Evolutionary conservation across 441 rosid genomes (phyloP).

Genomic region (Brassica hybrid): DNA sequence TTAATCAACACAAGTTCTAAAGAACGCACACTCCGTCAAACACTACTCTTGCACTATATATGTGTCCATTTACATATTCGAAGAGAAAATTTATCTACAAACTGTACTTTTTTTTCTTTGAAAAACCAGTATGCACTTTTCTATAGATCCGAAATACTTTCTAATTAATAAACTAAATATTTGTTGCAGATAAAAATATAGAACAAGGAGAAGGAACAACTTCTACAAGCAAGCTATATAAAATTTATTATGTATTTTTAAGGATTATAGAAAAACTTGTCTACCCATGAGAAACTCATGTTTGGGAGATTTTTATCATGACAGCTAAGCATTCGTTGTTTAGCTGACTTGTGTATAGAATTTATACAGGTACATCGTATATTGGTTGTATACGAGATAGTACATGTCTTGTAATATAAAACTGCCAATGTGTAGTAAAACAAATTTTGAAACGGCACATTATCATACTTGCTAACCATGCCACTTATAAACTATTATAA

Average conservation of each 20-base stretch:
- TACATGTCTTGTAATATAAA: neutral
- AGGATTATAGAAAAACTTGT: neutral
- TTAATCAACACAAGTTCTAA: too few species aligned
- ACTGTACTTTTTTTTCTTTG: neutral
- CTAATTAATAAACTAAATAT: too few species aligned
- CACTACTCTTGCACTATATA: too few species aligned
- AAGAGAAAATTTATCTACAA: neutral
- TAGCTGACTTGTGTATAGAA: neutral
- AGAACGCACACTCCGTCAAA: too few species aligned
- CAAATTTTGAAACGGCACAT: neutral
- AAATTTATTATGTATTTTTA: neutral
- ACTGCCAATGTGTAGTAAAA: neutral
- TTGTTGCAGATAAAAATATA: neutral
- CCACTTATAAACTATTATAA: neutral
- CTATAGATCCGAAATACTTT: neutral
- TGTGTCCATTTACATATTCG: too few species aligned
- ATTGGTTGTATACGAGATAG: neutral
- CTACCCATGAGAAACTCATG: constrained; percentile 1
- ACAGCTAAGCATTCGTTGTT: neutral
- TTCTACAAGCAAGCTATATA: neutral
- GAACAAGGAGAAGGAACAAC: neutral
- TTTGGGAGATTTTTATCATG: neutral
- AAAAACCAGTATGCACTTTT: too few species aligned
- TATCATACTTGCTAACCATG: neutral
- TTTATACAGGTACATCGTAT: neutral